Conservation (phyloP, 2,329 filamentous ascomycete species). For the Aplosporella prunicola region DNA sequence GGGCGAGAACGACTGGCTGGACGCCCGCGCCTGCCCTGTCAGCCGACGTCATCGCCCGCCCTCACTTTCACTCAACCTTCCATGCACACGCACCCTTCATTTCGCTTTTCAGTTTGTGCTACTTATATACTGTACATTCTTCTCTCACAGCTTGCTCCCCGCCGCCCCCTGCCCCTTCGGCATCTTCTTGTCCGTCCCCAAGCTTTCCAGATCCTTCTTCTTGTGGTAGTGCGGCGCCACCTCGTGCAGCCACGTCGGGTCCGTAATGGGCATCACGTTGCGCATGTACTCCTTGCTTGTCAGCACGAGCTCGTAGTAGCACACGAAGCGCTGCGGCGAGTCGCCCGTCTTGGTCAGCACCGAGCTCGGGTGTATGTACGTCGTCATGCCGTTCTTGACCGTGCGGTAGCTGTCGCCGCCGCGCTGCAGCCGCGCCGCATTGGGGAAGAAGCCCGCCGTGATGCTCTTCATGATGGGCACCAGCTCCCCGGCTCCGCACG, state of each 20-base stretch:
- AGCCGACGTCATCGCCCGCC: no score
- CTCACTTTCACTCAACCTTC: no score
- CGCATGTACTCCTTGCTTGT: slow-evolving; percentile 91
- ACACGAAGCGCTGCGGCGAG: slow-evolving; percentile 74
- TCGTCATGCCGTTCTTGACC: slow-evolving; percentile 79
- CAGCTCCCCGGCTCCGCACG: slow-evolving; percentile 61
- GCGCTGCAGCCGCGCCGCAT: slow-evolving; percentile 73
- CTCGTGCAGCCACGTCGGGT: slow-evolving; percentile 76
- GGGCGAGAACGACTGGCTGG: no score
- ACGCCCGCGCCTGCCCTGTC: no score
- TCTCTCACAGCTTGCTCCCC: slow-evolving; percentile 4
- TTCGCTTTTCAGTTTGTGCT: no score
- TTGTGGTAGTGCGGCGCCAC: slow-evolving; percentile 93
- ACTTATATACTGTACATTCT: no score
- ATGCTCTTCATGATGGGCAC: slow-evolving; percentile 78
- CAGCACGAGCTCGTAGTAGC: slow-evolving; percentile 76
- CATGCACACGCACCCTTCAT: no score
- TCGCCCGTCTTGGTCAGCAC: slow-evolving; percentile 66
- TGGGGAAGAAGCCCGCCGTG: slow-evolving; percentile 87
- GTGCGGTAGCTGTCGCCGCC: slow-evolving; percentile 84
- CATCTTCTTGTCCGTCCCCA: slow-evolving; percentile 62
- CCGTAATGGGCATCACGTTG: slow-evolving; percentile 66
- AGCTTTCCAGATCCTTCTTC: slow-evolving; percentile 72
- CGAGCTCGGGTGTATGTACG: slow-evolving; percentile 83
- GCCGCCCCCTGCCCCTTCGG: slow-evolving; percentile 47